phyloP scores from a whole-genome alignment of 768 basidiomycete genomes.

The Hygrocybe coccinea region DNA sequence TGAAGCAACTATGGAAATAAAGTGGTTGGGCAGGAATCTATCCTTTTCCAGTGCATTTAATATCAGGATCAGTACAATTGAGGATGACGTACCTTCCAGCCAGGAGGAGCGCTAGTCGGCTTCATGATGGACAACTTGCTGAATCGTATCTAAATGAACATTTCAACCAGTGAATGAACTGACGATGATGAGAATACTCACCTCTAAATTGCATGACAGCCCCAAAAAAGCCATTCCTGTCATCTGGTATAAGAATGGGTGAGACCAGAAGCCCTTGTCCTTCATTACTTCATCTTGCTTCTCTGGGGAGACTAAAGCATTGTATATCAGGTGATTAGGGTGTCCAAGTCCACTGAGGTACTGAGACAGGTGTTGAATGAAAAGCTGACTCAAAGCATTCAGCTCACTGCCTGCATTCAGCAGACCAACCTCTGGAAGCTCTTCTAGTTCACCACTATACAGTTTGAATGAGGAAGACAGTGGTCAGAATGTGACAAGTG shows the following conservation, averaged over 20 bases:
- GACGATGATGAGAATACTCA: background rate
- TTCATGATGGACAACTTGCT: background rate
- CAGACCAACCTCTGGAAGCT: background rate
- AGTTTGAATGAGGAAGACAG: too few species aligned
- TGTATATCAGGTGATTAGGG: background rate
- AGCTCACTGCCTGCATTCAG: background rate
- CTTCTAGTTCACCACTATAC: background rate
- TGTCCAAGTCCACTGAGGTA: background rate
- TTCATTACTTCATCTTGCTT: background rate
- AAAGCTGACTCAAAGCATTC: background rate
- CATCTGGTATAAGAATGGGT: background rate
- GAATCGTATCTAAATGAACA: background rate
- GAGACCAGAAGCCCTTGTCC: background rate
- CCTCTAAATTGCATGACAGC: background rate
- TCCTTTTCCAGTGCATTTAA: background rate
- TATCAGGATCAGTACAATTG: background rate
- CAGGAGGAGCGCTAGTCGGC: background rate
- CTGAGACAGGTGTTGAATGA: background rate
- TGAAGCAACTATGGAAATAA: background rate
- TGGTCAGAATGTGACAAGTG: background rate
- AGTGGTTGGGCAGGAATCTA: background rate
- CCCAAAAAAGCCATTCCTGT: background rate
- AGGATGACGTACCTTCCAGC: background rate
- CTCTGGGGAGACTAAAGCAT: background rate
- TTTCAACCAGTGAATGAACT: background rate